Base-by-base conservation (phyloP, 768 basidiomycete genomes). In the Pleurotus sapidus region DNA sequence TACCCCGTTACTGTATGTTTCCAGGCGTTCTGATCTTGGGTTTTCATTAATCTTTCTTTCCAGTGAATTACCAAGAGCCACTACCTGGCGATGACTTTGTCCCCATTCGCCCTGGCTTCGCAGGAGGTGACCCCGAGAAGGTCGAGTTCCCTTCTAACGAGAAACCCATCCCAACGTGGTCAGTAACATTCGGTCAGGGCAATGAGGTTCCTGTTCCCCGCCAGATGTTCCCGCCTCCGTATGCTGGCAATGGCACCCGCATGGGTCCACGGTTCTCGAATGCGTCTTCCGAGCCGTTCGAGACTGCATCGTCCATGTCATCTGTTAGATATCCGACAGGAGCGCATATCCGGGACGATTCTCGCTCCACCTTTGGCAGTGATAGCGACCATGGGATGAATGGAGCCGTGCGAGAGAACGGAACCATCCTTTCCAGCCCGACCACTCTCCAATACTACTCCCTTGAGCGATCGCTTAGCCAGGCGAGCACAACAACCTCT, bases 1-100 rank as follows among this genome's bases (percentile, higher is more conserved):
- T 93, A 57, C 70, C 78, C 57, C 79, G 78, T 18, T 86, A 87
- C 68, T 72, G 89, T 91, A 60, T 72, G 88, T 73, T 7, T 14
- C 17, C 30, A 40, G 17, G 25, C 17, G 20, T 34, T 14, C 30
- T 2, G 53, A 12, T 23, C 14, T 39, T 59, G 47, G 49, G 63
- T 49, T 65, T 65, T 27, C 27, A 58, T 9, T 55, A 56, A 57
- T 49, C 34, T 20, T 45, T 30, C 7, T 11, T 59, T 30, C 46
- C 34, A 90, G 88, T 90, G 54, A 78, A 82, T 55, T 72, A 75
- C 5, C 75, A 84, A 57, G 80, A 86, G 61, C 71, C 76, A 3
- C 64, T 86, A 12, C 69, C 74, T 46, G 79, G 61, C 8, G 68
- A 70, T 45, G 66, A 70, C 37, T 67, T 66, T 48, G 54, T 55